These are phyloP conservation scores for Ascocoryne sarcoides DNA, from an alignment of 2,329 filamentous ascomycete species.

Conservation along the genomic window DNA sequence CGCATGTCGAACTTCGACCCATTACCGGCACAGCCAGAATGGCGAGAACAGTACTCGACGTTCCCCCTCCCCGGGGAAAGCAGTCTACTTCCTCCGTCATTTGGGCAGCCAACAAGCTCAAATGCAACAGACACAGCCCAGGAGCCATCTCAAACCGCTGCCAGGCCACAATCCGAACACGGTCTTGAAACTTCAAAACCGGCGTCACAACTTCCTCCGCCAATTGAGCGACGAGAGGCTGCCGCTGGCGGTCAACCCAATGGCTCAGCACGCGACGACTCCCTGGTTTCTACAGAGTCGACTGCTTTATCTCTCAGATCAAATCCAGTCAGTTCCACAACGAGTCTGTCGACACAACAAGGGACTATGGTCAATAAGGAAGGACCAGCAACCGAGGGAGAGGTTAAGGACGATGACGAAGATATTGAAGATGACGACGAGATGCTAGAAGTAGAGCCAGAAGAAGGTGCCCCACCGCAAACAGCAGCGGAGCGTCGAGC, in stretches of 20 bases:
- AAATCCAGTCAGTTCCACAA: conserved; percentile 34
- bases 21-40: conserved; percentile 29
- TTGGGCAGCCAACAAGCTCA: conserved; percentile 21
- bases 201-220: conserved; percentile 18
- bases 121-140: conserved; percentile 17
- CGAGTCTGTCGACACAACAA: conserved; percentile 32
- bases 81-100: conserved; percentile 20
- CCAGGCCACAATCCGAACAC: conserved; percentile 24
- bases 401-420: conserved; percentile 27
- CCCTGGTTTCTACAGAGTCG: conserved; percentile 33
- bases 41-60: conserved; percentile 29
- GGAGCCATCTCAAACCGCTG: conserved; percentile 11
- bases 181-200: conserved; percentile 16
- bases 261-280: conserved; percentile 33
- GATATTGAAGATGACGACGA: conserved; percentile 45
- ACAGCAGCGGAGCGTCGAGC: conserved; percentile 49
- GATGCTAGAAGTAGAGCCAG: conserved; percentile 39
- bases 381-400: conserved; percentile 34
- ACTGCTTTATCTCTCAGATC: conserved; percentile 32
- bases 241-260: conserved; percentile 22
- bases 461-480: conserved; percentile 37
- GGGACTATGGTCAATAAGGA: conserved; percentile 34
- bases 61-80: conserved; percentile 25
- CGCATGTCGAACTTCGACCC: conserved; percentile 32
- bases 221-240: conserved; percentile 26